Percentiles rank a stretch among this genome's conserved stretches.
These are phyloP conservation scores for Cyclotella cryptica DNA, from an alignment of 108 stramenopile species.

Conservation along the genomic window DNA sequence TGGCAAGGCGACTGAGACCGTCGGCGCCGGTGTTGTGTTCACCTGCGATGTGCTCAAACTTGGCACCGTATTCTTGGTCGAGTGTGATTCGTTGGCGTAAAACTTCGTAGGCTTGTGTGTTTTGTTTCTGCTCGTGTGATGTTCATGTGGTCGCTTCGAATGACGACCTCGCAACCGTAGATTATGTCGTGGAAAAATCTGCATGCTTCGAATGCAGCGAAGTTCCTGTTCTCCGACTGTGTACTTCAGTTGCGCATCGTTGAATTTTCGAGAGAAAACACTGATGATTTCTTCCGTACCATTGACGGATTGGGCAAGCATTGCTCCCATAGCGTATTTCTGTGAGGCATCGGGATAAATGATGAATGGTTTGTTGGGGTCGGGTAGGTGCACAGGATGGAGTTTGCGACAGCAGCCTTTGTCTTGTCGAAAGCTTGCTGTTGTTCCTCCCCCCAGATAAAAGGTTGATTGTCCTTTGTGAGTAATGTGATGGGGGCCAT, in stretches of 20 bases:
- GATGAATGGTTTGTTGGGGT: too few species aligned
- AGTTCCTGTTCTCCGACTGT: constrained; percentile 54
- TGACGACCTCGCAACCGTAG: constrained; percentile 12
- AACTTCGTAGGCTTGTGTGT: constrained; percentile 8
- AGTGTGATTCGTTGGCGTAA: neutral
- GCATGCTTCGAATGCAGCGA: constrained; percentile 27
- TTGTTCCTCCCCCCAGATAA: too few species aligned
- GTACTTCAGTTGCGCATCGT: constrained; percentile 52
- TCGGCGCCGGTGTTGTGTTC: constrained; percentile 21
- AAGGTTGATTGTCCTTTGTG: constrained; percentile 12
- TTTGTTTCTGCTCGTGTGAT: neutral
- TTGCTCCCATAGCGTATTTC: too few species aligned
- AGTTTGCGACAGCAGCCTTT: too few species aligned
- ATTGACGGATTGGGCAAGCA: too few species aligned
- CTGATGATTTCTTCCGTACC: too few species aligned
- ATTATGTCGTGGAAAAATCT: constrained; percentile 23
- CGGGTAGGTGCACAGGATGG: too few species aligned
- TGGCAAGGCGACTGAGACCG: constrained; percentile 14
- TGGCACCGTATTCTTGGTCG: too few species aligned
- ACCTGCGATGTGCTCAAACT: constrained; percentile 9
- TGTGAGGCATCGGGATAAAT: too few species aligned
- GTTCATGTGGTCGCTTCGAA: too few species aligned
- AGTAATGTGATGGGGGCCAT: constrained; percentile 38
- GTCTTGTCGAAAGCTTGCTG: too few species aligned
- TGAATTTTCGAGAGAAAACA: too few species aligned